phyloP scores from a whole-genome alignment of 139 green algal species.

The Yamagishiella unicocca region DNA sequence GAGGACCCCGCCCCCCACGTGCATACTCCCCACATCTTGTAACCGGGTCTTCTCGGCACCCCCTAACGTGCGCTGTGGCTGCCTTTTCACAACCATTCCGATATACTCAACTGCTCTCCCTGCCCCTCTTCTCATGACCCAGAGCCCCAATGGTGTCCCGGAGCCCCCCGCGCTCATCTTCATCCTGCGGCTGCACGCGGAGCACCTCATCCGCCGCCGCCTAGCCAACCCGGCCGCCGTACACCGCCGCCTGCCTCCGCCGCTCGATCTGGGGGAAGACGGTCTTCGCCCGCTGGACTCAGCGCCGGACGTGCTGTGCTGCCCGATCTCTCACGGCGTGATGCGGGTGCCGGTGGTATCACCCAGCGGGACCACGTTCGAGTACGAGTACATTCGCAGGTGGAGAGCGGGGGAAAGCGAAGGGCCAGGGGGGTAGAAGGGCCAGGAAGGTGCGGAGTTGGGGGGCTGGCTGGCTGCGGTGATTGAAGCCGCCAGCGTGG shows the following conservation, averaged over 20 bases:
- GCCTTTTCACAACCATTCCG: too few relatives aligned
- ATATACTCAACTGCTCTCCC: too few relatives aligned
- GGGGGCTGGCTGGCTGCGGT: neutral
- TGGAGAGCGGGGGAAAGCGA: neutral
- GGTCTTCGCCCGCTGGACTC: neutral
- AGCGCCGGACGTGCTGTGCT: constrained; percentile 34
- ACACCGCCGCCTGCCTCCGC: constrained; percentile 28
- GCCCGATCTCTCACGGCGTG: constrained; percentile 36
- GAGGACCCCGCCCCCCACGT: too few relatives aligned
- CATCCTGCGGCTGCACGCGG: constrained; percentile 39
- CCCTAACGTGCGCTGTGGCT: too few relatives aligned
- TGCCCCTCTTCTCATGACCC: neutral
- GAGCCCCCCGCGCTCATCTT: constrained; percentile 38
- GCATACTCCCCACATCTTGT: too few relatives aligned
- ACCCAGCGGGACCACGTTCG: constrained; percentile 29
- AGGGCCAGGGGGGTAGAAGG: neutral
- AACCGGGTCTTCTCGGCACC: too few relatives aligned
- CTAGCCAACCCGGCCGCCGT: neutral
- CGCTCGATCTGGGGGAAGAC: neutral
- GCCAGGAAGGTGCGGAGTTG: neutral
- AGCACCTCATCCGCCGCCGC: constrained; percentile 11
- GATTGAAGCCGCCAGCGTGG: neutral
- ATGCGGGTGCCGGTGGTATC: constrained; percentile 38
- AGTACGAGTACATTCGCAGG: constrained; percentile 34
- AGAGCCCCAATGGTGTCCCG: neutral